Percentiles rank a stretch among this genome's conserved stretches.
Evolutionary conservation across 352 stramenopile species (phyloP).

Genomic region (Pythium sp.): DNA sequence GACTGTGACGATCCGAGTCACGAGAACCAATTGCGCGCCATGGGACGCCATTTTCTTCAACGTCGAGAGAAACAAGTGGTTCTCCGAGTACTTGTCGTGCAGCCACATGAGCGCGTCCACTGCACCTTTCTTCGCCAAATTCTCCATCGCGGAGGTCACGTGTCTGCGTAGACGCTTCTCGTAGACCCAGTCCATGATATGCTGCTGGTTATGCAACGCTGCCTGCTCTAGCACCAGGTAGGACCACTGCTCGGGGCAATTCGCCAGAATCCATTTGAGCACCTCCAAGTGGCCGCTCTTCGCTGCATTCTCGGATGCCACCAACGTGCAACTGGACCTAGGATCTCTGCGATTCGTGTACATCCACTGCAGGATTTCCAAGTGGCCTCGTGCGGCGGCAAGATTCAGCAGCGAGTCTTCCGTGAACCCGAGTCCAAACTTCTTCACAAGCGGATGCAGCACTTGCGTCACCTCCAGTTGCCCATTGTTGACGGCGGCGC

Average conservation of each 20-base stretch:
- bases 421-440: conserved; percentile 10
- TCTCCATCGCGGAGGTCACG: not conserved
- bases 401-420: conserved; percentile 14
- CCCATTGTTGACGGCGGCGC: conserved; percentile 8
- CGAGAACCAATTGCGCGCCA: conserved; percentile 4
- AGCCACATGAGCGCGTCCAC: conserved; percentile 8
- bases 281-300: conserved; percentile 6
- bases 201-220: conserved; percentile 10
- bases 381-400: conserved; percentile 8
- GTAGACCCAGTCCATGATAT: conserved; percentile 14
- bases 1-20: not conserved
- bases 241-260: conserved; percentile 8
- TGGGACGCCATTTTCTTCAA: conserved; percentile 10
- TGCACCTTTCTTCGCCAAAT: not conserved
- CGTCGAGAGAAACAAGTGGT: conserved; percentile 1
- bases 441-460: conserved; percentile 10
- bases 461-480: conserved; percentile 1
- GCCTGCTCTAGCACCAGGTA: conserved; percentile 8
- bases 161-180: not conserved
- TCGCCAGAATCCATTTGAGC: conserved; percentile 4
- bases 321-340: not conserved
- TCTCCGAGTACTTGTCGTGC: conserved; percentile 7
- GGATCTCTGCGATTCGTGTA: conserved; percentile 5
- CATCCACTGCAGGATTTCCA: conserved; percentile 13
- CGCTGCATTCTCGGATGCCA: conserved; percentile 10